These are phyloP conservation scores for Ustilago cynodontis DNA, from an alignment of 1,284 basidiomycete genomes.

Conservation along the genomic window DNA sequence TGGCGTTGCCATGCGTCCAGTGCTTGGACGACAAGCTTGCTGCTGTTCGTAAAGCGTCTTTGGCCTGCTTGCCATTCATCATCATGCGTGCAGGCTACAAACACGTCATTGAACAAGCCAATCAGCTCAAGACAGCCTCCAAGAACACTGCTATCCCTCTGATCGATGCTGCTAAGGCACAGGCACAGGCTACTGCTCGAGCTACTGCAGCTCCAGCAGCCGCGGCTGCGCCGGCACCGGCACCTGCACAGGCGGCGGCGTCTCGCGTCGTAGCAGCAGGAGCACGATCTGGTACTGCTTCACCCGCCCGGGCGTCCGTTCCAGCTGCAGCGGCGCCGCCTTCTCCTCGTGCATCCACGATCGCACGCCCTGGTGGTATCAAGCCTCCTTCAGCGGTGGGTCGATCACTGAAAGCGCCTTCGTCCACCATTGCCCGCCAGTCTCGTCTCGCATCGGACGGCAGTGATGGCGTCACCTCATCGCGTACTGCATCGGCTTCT, in stretches of 20 bases:
- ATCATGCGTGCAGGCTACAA: constrained; percentile 85
- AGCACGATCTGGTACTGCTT: constrained; percentile 18
- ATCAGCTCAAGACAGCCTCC: constrained; percentile 90
- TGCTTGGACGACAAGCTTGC: constrained; percentile 91
- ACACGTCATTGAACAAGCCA: constrained; percentile 86
- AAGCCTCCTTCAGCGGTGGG: constrained; percentile 56
- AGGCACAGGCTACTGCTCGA: constrained; percentile 49
- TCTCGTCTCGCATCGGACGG: constrained; percentile 42
- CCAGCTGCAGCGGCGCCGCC: constrained; percentile 25
- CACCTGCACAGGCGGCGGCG: constrained; percentile 5
- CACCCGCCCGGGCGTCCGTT: constrained; percentile 28
- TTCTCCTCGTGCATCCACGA: constrained; percentile 36
- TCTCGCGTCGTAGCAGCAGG: constrained; percentile 17
- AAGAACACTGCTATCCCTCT: constrained; percentile 85
- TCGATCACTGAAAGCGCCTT: constrained; percentile 54
- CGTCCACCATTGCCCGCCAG: constrained; percentile 32
- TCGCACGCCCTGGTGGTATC: constrained; percentile 47
- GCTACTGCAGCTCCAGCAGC: constrained; percentile 55
- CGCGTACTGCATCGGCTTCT: constrained; percentile 36
- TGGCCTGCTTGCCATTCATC: constrained; percentile 82
- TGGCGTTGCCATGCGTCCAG: constrained; percentile 79
- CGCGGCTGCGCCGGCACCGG: constrained; percentile 21
- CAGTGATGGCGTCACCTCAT: constrained; percentile 22
- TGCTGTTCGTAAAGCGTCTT: constrained; percentile 92
- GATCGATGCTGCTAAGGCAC: constrained; percentile 77